Evolutionary conservation across 2,329 filamentous ascomycete species (phyloP).

Genomic region (Colletotrichum nymphaeae): DNA sequence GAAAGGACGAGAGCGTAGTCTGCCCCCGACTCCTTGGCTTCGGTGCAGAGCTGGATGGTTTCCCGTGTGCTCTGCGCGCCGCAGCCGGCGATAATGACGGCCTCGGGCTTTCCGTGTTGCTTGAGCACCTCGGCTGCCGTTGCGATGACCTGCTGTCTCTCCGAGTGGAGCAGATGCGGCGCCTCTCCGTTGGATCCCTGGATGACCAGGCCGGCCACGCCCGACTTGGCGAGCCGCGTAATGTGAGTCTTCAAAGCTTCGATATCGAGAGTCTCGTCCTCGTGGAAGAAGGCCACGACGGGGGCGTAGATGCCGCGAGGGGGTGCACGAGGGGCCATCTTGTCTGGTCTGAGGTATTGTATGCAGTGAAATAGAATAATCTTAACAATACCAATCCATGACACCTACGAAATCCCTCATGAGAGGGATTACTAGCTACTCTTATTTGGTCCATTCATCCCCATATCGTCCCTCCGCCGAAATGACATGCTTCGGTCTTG

Average conservation of each 20-base stretch:
- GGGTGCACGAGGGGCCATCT: conserved; percentile 16
- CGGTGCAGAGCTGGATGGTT: conserved; percentile 67
- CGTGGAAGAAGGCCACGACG: conserved; percentile 51
- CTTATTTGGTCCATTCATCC: conserved; percentile 7
- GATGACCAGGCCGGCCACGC: conserved; percentile 58
- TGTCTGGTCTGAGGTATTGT: neutral
- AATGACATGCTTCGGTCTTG: neutral
- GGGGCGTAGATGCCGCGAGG: conserved; percentile 56
- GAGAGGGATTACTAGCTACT: neutral
- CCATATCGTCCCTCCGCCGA: neutral
- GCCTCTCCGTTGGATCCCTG: conserved; percentile 60
- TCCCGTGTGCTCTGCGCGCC: conserved; percentile 74
- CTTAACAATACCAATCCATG: too few relatives aligned
- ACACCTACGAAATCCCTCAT: neutral
- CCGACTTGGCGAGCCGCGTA: conserved; percentile 53
- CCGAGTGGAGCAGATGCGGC: conserved; percentile 64
- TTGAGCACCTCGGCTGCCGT: conserved; percentile 62
- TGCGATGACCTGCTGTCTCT: conserved; percentile 65
- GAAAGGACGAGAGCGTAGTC: conserved; percentile 72
- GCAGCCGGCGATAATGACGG: conserved; percentile 70
- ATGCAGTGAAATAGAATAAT: neutral
- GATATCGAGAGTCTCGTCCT: conserved; percentile 56
- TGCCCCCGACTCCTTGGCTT: conserved; percentile 70
- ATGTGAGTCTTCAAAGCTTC: conserved; percentile 51
- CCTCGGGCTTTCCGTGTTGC: conserved; percentile 57